These are phyloP conservation scores for Platanthera guangdongensis DNA, from an alignment of 106 monocot genomes.

Conservation along the genomic window DNA sequence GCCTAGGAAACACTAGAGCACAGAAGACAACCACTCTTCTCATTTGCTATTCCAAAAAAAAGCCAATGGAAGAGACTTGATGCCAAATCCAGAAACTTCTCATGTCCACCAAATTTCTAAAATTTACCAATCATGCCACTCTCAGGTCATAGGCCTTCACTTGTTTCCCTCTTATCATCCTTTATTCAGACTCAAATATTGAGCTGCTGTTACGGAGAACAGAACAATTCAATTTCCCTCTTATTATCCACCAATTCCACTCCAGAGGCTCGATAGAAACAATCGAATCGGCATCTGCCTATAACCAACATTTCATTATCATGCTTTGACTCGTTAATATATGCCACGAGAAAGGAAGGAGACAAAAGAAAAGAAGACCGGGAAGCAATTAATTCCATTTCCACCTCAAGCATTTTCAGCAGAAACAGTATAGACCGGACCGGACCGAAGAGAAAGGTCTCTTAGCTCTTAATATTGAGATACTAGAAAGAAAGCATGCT, in stretches of 20 bases:
- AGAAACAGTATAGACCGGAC: not conserved
- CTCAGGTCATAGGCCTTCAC: not conserved
- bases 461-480: not conserved
- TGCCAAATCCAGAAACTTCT: no score
- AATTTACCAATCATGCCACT: not conserved
- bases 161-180: not conserved
- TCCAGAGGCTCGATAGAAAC: not conserved
- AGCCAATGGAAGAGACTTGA: no score
- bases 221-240: not conserved
- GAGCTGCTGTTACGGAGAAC: not conserved
- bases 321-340: not conserved
- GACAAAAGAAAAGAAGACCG: not conserved
- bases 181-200: not conserved
- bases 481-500: not conserved
- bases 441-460: not conserved
- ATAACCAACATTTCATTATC: not conserved
- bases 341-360: not conserved
- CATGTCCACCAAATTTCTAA: no score
- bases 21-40: no score
- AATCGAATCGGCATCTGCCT: not conserved
- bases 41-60: no score
- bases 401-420: not conserved
- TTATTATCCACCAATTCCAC: not conserved
- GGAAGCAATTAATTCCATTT: not conserved
- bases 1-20: no score